Conservation (phyloP, 495 filamentous ascomycete genomes). For the Neurospora sublineolata region DNA sequence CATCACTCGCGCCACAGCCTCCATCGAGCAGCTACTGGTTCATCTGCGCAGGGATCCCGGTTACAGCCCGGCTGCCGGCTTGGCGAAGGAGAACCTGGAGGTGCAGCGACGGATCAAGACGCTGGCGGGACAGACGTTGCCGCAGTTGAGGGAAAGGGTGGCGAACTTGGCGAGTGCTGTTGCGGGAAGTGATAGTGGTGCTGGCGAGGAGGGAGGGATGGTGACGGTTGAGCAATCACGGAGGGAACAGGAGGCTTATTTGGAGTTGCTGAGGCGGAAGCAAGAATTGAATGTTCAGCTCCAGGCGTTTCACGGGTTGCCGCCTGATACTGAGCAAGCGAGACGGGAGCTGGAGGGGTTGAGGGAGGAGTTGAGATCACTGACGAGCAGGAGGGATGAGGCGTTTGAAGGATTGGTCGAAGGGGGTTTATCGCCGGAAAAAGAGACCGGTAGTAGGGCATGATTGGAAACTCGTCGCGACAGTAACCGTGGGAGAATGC, state of each 20-base stretch:
- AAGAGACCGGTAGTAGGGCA: background rate
- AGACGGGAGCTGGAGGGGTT: slow-evolving; percentile 52
- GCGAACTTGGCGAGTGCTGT: slow-evolving; percentile 18
- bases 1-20: slow-evolving; percentile 17
- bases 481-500: background rate
- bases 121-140: slow-evolving; percentile 41
- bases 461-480: background rate
- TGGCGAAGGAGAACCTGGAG: slow-evolving; percentile 49
- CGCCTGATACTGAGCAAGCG: slow-evolving; percentile 56
- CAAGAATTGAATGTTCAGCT: slow-evolving; percentile 48
- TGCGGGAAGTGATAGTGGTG: slow-evolving; percentile 42
- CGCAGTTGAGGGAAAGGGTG: slow-evolving; percentile 37
- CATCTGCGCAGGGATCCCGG: slow-evolving; percentile 7
- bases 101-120: slow-evolving; percentile 50
- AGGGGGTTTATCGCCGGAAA: slow-evolving; percentile 31
- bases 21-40: background rate
- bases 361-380: slow-evolving; percentile 45
- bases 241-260: slow-evolving; percentile 41
- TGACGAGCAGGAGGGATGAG: slow-evolving; percentile 50
- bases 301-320: slow-evolving; percentile 52
- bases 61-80: slow-evolving; percentile 39
- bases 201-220: slow-evolving; percentile 29
- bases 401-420: slow-evolving; percentile 55
- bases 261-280: slow-evolving; percentile 37
- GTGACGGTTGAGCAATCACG: slow-evolving; percentile 36